Percentiles rank a stretch among this genome's conserved stretches.
phyloP scores from a whole-genome alignment of 2,329 filamentous ascomycete species.

The Aspergillaceae sp. region DNA sequence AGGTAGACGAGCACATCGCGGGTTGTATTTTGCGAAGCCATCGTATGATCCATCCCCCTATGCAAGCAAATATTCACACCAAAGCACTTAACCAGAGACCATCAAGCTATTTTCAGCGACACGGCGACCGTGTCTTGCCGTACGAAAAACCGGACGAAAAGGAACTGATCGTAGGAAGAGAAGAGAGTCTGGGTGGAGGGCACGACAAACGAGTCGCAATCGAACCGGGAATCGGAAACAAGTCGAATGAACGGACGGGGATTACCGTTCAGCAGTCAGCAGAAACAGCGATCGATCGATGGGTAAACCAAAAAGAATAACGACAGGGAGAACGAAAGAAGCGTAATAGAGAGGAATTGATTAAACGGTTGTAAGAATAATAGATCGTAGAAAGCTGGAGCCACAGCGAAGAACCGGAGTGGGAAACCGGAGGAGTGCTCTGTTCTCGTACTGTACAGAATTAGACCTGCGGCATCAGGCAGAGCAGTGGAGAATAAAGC shows the following conservation, averaged over 20 bases:
- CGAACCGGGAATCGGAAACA: neutral
- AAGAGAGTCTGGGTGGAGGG: too few species aligned
- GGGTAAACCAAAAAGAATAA: constrained; percentile 4
- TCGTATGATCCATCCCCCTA: constrained; percentile 17
- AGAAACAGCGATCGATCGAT: neutral
- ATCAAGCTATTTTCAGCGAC: constrained; percentile 28
- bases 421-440: too few species aligned
- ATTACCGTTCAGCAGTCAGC: neutral
- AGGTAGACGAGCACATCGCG: constrained; percentile 39
- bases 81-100: constrained; percentile 8
- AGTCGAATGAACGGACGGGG: neutral
- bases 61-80: constrained; percentile 6
- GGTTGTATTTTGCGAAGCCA: constrained; percentile 33
- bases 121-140: constrained; percentile 9
- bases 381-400: too few species aligned
- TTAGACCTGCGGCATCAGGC: too few species aligned
- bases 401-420: too few species aligned
- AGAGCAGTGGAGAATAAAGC: too few species aligned
- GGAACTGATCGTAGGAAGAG: too few species aligned
- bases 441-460: too few species aligned
- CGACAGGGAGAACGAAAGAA: too few species aligned
- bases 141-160: too few species aligned
- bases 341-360: too few species aligned
- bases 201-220: neutral
- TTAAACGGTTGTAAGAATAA: too few species aligned